Conservation (phyloP, 1,284 basidiomycete species). For the Crepidotus sp. region DNA sequence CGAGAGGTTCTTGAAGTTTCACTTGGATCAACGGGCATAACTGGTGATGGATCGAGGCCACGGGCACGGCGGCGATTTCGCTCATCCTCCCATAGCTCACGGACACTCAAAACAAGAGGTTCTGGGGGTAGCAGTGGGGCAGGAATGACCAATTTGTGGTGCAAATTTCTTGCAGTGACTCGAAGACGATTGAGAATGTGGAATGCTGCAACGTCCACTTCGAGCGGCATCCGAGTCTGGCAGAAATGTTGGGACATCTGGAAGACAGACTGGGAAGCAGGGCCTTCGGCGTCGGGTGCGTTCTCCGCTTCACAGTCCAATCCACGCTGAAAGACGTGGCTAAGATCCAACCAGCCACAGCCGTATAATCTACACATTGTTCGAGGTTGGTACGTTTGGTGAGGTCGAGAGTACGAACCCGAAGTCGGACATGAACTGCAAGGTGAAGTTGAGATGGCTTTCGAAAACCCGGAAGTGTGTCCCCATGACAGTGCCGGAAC, state of each 20-base stretch:
- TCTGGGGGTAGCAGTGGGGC: slow-evolving; percentile 44
- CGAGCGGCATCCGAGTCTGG: slow-evolving; percentile 68
- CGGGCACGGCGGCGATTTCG: slow-evolving; percentile 55
- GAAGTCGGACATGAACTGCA: slow-evolving; percentile 96
- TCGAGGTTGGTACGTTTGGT: not conserved
- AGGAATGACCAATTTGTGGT: slow-evolving; percentile 63
- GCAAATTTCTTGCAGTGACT: slow-evolving; percentile 61
- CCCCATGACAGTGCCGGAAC: slow-evolving; percentile 74
- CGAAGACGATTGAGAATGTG: slow-evolving; percentile 80
- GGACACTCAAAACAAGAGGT: slow-evolving; percentile 80
- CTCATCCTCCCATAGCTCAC: slow-evolving; percentile 95
- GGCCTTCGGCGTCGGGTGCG: slow-evolving; percentile 9
- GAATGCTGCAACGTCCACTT: slow-evolving; percentile 76
- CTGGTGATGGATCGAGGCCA: slow-evolving; percentile 62
- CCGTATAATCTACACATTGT: slow-evolving; percentile 56
- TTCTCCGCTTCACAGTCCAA: slow-evolving; percentile 27
- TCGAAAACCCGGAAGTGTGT: slow-evolving; percentile 78
- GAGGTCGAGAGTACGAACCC: slow-evolving; percentile 33
- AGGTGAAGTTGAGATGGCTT: slow-evolving; percentile 79
- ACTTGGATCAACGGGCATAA: slow-evolving; percentile 57
- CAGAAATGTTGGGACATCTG: slow-evolving; percentile 47
- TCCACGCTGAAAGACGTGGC: slow-evolving; percentile 50
- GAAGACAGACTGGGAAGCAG: slow-evolving; percentile 23
- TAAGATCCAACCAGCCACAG: slow-evolving; percentile 80
- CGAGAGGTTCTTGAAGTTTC: slow-evolving; percentile 46